Percentiles rank a stretch among this genome's conserved stretches.
Conservation (phyloP, 2,329 filamentous ascomycete genomes). For the Colletotrichum filicis region DNA sequence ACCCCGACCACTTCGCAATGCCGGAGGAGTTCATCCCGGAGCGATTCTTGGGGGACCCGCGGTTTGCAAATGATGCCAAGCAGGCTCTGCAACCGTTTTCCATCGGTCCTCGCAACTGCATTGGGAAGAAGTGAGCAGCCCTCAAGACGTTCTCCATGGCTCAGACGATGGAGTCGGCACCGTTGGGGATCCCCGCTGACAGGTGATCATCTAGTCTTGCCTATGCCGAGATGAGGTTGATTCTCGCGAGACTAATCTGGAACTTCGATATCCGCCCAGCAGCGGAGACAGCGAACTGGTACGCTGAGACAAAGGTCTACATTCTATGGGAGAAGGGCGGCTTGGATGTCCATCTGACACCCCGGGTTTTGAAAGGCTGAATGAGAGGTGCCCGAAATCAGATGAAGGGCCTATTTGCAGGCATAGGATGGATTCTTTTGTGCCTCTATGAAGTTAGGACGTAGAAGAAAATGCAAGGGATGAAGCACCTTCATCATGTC, state of each 20-base stretch:
- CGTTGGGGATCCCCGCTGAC: not conserved
- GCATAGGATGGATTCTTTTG: no score
- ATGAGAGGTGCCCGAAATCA: not conserved
- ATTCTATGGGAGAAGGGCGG: not conserved
- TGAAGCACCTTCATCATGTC: no score
- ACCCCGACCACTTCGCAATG: not conserved
- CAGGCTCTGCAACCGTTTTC: not conserved
- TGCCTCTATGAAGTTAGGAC: no score
- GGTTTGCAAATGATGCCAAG: not conserved
- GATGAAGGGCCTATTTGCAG: no score
- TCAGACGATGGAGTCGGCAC: no score
- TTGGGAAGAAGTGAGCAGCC: not conserved
- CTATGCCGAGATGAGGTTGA: not conserved
- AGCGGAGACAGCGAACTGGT: not conserved
- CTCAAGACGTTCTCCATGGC: not conserved
- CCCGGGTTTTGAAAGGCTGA: not conserved
- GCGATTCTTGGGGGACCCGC: not conserved
- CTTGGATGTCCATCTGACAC: not conserved
- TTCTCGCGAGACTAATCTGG: not conserved
- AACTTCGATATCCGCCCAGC: not conserved
- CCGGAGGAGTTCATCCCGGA: not conserved
- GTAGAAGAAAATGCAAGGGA: no score
- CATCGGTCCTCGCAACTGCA: not conserved
- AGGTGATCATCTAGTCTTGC: not conserved
- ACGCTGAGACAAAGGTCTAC: not conserved